Evolutionary conservation across 1,284 basidiomycete genomes (phyloP).

Genomic region (Rhodotorula mucilaginosa): DNA sequence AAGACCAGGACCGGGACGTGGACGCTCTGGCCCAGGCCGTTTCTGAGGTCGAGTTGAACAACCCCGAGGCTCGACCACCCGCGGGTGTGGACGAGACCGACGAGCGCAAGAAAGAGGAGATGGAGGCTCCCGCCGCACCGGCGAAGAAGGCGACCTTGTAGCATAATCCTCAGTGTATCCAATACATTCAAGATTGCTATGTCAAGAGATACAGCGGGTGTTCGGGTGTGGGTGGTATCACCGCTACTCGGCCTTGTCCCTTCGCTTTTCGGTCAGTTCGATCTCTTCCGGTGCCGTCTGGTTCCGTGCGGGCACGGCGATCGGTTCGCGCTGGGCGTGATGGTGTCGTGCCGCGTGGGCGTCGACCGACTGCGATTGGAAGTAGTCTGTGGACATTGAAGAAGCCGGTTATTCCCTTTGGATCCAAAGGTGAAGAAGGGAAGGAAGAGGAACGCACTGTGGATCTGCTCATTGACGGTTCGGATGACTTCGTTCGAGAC

Average conservation of each 20-base stretch:
- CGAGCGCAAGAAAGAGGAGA: not conserved
- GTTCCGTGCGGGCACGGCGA: conserved; percentile 1
- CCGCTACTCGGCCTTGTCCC: conserved; percentile 12
- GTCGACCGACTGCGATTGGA: conserved; percentile 29
- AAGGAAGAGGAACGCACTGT: conserved; percentile 19
- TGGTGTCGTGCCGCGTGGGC: conserved; percentile 17
- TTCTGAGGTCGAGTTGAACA: conserved; percentile 24
- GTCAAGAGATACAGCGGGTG: not conserved
- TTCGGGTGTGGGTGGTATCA: not conserved
- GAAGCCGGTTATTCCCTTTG: not conserved
- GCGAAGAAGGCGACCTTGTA: conserved; percentile 6
- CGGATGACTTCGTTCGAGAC: conserved; percentile 42
- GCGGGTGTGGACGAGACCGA: not conserved
- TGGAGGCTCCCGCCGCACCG: not conserved
- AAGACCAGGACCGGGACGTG: conserved; percentile 12
- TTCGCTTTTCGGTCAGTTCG: conserved; percentile 16
- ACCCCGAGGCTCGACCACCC: too few relatives aligned
- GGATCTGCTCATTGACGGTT: conserved; percentile 42
- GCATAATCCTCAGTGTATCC: not conserved
- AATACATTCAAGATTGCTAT: not conserved
- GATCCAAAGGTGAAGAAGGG: not conserved
- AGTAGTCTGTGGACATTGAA: conserved; percentile 22
- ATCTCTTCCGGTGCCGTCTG: conserved; percentile 1
- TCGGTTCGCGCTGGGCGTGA: not conserved
- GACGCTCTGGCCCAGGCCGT: conserved; percentile 27